Base-by-base conservation (phyloP, 1,284 basidiomycete genomes). In the Xerocomus alliaceus region DNA sequence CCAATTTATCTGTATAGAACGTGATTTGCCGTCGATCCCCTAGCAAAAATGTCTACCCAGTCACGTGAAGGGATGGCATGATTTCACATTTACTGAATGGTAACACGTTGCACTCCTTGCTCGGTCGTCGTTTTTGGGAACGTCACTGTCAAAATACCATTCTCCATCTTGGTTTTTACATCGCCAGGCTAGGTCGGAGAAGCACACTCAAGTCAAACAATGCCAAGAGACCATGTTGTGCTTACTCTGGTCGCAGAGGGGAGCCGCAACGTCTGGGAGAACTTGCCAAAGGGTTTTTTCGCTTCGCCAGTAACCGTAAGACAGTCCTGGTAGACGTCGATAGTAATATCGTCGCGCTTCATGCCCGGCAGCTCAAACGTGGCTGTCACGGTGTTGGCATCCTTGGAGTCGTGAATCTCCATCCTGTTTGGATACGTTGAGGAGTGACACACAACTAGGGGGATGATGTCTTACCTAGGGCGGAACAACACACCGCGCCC, bases 291-390 rank as follows among this genome's bases (percentile, higher is more conserved):
- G 12, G 75, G 66, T 39, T 66, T 53, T 45, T 68, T 71, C 53
- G 60, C 62, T 58, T 78, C 76, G 13, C 79, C 80, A 12, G 78
- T 71, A 18, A 81, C 66, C 29, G 69, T 76, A 55, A 82, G 77
- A 28, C 71, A 67, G 47, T 75, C 68, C 56, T 78, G 74, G 59
- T 78, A 73, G 20, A 81, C 65, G 44, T 79, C 73, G 62, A 82
- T 75, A 31, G 71, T 64, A 45, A 82, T 71, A 55, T 81, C 73
- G 48, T 81, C 77, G 54, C 79, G 76, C 45, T 68, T 72, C 53
- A 82, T 45, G 20, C 80, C 80, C 4, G 82, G 81, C 9, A 83
- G 70, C 65, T 83, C 81, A 62, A 58, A 55, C 15, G 34, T 46
- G 32, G 49, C 56, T 26, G 56, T 51, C 50, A 54, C 34, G 7